These are phyloP conservation scores for Babesia ovata DNA, from an alignment of 169 alveolate genomes.

Conservation along the genomic window DNA sequence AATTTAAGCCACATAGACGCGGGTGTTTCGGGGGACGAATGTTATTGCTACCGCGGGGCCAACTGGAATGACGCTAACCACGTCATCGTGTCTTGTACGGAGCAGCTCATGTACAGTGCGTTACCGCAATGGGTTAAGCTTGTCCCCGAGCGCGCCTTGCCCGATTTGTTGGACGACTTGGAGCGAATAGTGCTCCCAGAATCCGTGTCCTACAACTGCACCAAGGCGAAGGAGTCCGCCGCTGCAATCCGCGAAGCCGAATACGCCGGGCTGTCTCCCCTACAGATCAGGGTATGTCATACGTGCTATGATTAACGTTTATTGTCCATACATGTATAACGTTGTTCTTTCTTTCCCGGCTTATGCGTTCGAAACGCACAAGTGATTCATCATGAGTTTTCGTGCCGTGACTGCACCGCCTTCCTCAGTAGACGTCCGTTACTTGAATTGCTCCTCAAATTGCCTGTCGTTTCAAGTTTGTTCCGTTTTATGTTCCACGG, in stretches of 20 bases:
- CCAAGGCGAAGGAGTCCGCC: constrained; percentile 12
- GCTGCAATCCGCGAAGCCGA: constrained; percentile 40
- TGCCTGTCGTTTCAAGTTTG: too few relatives aligned
- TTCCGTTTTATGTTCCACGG: too few relatives aligned
- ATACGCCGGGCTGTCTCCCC: constrained; percentile 45
- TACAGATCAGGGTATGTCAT: constrained; percentile 43
- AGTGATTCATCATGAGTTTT: too few relatives aligned
- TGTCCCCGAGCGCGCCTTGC: constrained; percentile 8
- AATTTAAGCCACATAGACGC: constrained; percentile 23
- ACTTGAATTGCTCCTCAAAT: too few relatives aligned
- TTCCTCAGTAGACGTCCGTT: too few relatives aligned
- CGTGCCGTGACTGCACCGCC: too few relatives aligned
- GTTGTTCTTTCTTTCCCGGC: neutral
- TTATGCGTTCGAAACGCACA: neutral
- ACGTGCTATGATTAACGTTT: neutral
- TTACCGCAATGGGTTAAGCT: constrained; percentile 45
- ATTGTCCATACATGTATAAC: neutral
- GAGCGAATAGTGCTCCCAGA: constrained; percentile 31
- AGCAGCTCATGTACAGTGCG: constrained; percentile 27
- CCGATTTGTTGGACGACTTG: constrained; percentile 39
- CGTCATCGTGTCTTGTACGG: constrained; percentile 57
- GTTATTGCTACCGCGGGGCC: constrained; percentile 38
- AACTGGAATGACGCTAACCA: constrained; percentile 47
- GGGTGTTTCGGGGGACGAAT: constrained; percentile 28
- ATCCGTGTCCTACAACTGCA: neutral